These are phyloP conservation scores for Tricholoma terreum DNA, from an alignment of 768 basidiomycete genomes.

Conservation along the genomic window DNA sequence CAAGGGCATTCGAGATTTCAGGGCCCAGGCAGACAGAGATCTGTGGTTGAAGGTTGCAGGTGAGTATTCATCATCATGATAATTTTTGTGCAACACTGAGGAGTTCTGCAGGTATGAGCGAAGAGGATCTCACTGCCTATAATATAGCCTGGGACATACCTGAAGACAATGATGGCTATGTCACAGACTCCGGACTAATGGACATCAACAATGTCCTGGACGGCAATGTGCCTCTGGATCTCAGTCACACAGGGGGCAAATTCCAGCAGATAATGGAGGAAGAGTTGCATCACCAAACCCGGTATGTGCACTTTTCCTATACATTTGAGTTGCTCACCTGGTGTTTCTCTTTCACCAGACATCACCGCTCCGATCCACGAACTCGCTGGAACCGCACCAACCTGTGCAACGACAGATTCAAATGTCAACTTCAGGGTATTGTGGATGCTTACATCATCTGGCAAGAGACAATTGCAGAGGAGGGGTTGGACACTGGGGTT, in stretches of 20 bases:
- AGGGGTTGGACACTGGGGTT: not conserved
- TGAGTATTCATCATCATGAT: not conserved
- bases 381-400: not conserved
- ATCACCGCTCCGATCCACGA: not conserved
- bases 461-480: conserved; percentile 2
- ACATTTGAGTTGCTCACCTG: not conserved
- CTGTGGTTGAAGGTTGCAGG: not conserved
- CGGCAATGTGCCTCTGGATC: not conserved
- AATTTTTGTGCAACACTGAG: not conserved
- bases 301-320: not conserved
- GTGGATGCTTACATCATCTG: conserved; percentile 10
- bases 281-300: not conserved
- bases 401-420: not conserved
- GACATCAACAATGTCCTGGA: not conserved
- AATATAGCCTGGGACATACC: not conserved
- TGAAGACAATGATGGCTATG: not conserved
- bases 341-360: not conserved
- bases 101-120: not conserved
- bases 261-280: conserved; percentile 5
- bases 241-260: conserved; percentile 4
- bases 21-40: not conserved
- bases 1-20: not conserved
- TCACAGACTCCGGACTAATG: not conserved
- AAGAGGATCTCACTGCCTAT: not conserved
- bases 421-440: conserved; percentile 5